phyloP scores from a whole-genome alignment of 208 protist genomes.

The Trypanosoma platydactyli region DNA sequence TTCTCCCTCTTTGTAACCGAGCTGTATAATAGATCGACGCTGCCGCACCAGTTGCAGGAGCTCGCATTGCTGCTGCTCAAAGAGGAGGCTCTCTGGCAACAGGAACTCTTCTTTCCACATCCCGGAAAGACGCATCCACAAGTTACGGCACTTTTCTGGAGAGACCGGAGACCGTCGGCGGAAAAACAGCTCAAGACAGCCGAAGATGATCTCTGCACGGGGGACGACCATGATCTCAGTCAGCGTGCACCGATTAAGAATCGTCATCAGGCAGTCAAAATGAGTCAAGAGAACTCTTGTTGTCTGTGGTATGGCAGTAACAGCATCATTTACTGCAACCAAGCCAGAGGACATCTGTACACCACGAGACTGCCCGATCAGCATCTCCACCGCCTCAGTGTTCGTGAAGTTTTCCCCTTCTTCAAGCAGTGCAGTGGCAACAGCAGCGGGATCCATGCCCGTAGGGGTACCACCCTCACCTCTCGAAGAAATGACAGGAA shows the following conservation, averaged over 20 bases:
- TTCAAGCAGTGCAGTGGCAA: slow-evolving; percentile 22
- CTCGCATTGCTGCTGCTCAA: slow-evolving; percentile 35
- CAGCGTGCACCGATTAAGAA: slow-evolving; percentile 41
- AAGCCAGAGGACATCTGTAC: slow-evolving; percentile 12
- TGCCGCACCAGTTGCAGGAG: slow-evolving; percentile 43
- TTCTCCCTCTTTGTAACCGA: slow-evolving; percentile 12
- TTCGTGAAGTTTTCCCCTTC: slow-evolving; percentile 16
- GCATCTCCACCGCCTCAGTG: slow-evolving; percentile 6
- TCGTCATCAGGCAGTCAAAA: slow-evolving; percentile 32
- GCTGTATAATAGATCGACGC: slow-evolving; percentile 19
- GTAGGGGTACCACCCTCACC: neutral
- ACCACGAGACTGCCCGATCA: slow-evolving; percentile 15
- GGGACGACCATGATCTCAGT: slow-evolving; percentile 36
- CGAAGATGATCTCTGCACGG: slow-evolving; percentile 35
- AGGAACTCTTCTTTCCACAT: slow-evolving; percentile 57
- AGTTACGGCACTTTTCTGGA: slow-evolving; percentile 20
- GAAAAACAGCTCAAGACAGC: slow-evolving; percentile 25
- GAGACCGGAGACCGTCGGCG: slow-evolving; percentile 16
- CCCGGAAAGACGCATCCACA: slow-evolving; percentile 48
- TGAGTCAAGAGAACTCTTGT: slow-evolving; percentile 20
- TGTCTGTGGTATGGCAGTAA: slow-evolving; percentile 17
- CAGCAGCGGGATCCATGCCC: slow-evolving; percentile 25
- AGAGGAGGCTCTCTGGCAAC: slow-evolving; percentile 27
- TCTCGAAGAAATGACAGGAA: neutral
- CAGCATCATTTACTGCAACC: neutral